Conservation (phyloP, 257 asterid genomes). For the Plantago elongata region DNA sequence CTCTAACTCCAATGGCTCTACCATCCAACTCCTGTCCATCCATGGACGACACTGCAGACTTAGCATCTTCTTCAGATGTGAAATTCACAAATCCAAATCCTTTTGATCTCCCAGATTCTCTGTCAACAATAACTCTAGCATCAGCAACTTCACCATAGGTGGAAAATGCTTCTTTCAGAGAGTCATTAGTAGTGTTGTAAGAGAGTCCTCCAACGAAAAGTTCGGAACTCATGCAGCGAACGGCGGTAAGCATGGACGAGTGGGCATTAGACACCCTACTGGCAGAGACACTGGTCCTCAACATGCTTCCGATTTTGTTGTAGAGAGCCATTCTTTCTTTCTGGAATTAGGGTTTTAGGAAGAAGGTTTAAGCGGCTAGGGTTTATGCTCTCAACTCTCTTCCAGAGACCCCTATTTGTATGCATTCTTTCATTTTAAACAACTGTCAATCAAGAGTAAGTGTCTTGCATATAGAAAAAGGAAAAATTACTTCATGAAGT, state of each 20-base stretch:
- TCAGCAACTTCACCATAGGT: conserved; percentile 57
- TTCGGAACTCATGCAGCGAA: conserved; percentile 72
- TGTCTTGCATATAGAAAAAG: too few relatives aligned
- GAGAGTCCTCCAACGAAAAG: conserved; percentile 84
- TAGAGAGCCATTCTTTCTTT: conserved; percentile 54
- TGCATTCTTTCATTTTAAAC: too few relatives aligned
- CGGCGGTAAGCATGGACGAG: conserved; percentile 50
- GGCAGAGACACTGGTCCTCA: conserved; percentile 44
- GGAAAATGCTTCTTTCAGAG: conserved; percentile 62
- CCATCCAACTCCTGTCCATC: conserved; percentile 74
- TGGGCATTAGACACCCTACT: conserved; percentile 30
- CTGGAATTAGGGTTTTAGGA: too few relatives aligned
- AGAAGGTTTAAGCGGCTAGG: too few relatives aligned
- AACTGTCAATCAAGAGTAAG: too few relatives aligned
- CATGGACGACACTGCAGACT: conserved; percentile 67
- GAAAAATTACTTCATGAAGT: too few relatives aligned
- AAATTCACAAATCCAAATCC: conserved; percentile 84
- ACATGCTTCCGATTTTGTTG: conserved; percentile 50
- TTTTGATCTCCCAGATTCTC: conserved; percentile 73
- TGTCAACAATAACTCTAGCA: conserved; percentile 63
- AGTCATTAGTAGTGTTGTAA: conserved; percentile 51
- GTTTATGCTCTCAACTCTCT: too few relatives aligned
- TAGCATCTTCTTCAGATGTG: conserved; percentile 44
- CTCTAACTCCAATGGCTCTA: conserved; percentile 72
- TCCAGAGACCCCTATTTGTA: too few relatives aligned